These are phyloP conservation scores for Mariannaea elegans DNA, from an alignment of 2,329 filamentous ascomycete genomes.

Conservation along the genomic window DNA sequence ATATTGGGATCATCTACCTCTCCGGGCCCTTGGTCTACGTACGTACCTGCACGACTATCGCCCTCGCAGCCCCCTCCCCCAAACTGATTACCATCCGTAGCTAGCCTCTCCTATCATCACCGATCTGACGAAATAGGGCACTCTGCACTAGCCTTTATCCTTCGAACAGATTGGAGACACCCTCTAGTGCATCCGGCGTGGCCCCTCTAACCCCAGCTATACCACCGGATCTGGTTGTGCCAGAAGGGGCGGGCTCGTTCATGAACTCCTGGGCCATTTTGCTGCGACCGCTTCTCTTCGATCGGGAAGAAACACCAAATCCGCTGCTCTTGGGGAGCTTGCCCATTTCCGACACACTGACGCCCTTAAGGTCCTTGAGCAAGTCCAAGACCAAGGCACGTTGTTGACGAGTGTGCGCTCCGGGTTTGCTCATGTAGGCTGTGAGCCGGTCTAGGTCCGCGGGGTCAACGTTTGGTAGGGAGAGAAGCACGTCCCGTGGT, in stretches of 20 bases:
- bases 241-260: conserved; percentile 56
- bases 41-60: background rate
- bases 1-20: conserved; percentile 1
- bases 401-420: conserved; percentile 76
- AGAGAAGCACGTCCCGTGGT: conserved; percentile 78
- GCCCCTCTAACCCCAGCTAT: conserved; percentile 42
- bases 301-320: conserved; percentile 39
- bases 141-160: conserved; percentile 30
- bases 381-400: conserved; percentile 84
- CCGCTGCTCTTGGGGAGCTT: conserved; percentile 71
- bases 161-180: conserved; percentile 62
- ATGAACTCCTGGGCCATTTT: conserved; percentile 74
- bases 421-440: conserved; percentile 65
- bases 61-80: background rate
- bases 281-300: conserved; percentile 43
- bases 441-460: conserved; percentile 73
- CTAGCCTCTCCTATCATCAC: background rate
- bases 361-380: conserved; percentile 84
- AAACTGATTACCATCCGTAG: conserved; percentile 2
- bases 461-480: conserved; percentile 78
- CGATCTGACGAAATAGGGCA: background rate
- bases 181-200: conserved; percentile 63
- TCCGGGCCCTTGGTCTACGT: background rate
- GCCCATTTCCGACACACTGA: conserved; percentile 93
- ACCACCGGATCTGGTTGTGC: conserved; percentile 39